Conservation (phyloP, 305 asterid species). For the Andrographis paniculata region DNA sequence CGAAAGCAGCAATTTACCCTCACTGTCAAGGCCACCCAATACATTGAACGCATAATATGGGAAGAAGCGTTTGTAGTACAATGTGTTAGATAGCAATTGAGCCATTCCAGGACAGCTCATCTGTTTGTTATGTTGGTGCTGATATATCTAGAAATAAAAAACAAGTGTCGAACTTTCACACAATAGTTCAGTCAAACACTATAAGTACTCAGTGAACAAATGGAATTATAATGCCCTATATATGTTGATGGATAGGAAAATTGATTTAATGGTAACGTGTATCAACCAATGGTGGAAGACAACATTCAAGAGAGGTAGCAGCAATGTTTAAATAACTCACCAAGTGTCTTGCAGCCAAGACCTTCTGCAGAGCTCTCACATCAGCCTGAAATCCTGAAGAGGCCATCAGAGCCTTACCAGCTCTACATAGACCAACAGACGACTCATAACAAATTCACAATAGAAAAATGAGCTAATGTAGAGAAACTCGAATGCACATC, state of each 20-base stretch:
- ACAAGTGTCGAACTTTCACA: neutral
- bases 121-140: slow-evolving; percentile 72
- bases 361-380: slow-evolving; percentile 76
- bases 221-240: too few relatives aligned
- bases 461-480: too few relatives aligned
- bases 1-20: slow-evolving; percentile 35
- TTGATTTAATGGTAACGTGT: too few relatives aligned
- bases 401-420: slow-evolving; percentile 87
- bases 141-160: slow-evolving; percentile 45
- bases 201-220: too few relatives aligned
- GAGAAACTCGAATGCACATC: neutral
- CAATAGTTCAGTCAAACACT: neutral
- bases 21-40: slow-evolving; percentile 87
- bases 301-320: too few relatives aligned
- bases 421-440: slow-evolving; percentile 38
- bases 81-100: slow-evolving; percentile 76
- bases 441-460: slow-evolving; percentile 5
- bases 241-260: too few relatives aligned
- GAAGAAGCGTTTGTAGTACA: slow-evolving; percentile 88
- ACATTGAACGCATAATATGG: slow-evolving; percentile 92
- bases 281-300: too few relatives aligned
- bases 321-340: slow-evolving; percentile 55
- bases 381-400: slow-evolving; percentile 97
- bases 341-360: slow-evolving; percentile 78
- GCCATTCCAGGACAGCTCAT: slow-evolving; percentile 85